Base-by-base conservation (phyloP, 2,329 filamentous ascomycete genomes). In the Exophiala sideris region DNA sequence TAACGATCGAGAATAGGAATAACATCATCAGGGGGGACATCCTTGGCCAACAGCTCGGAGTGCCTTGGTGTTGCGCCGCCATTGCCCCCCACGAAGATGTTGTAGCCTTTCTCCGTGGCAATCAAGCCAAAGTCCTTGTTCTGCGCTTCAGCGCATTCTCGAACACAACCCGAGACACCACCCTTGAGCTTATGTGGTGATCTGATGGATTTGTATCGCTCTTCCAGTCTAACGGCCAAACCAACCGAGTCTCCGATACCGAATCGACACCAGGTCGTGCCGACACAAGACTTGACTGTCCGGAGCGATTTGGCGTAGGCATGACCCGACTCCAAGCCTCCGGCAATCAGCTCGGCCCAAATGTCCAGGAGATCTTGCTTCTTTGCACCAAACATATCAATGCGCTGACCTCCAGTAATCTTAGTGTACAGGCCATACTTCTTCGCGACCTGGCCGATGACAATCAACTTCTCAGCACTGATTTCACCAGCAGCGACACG, bases 121-220 rank as follows among this genome's bases (percentile, higher is more conserved):
- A 96, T 95, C 45, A 95, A 82, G 18, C 91, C 91, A 63, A 96
- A 96, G 66, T 96, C 91, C 72, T 96, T 96, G 71, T 86, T 92
- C 67, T 95, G 91, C 1, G 91, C 91, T 71, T 96, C 91, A 0
- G 91, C 91, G 62, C 91, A 96, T 71, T 96, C 91, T 50, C 91
- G 80, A n/a, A 96, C 89, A 61, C 91, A 96, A 10, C 91, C 91
- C 50, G 87, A 91, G 0, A 96, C 90, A 51, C 89, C 91, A 1
- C 88, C 90, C 71, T 96, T 96, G 69, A 95, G 82, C 76, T 96
- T 96, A 70, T 96, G 91, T 7, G 91, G 91, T 12, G 81, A 80
- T n/a, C 91, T 83, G 54, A 96, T 87, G 65, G 88, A 89, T 79
- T 96, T 96, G 73, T 96, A 96, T 42, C 91, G 83, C 73, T 95